Base-by-base conservation (phyloP, 192 early-diverging fungal genomes). In the Spizellomyces punctatus region DNA sequence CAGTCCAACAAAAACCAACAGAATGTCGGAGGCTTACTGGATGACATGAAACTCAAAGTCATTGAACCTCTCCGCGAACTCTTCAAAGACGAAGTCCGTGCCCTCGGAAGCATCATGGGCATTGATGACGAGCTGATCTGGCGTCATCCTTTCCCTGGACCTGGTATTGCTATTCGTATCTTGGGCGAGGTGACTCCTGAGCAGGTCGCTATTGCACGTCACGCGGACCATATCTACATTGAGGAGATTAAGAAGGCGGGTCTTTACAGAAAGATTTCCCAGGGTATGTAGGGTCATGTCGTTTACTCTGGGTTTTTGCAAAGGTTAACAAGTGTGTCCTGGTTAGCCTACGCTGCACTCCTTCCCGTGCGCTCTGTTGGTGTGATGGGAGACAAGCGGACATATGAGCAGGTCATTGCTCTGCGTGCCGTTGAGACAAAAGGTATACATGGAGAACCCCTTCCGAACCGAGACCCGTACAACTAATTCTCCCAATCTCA, bases 81-180 rank as follows among this genome's bases (percentile, higher is more conserved):
- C 50, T 99, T 99, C 88, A 99, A 99, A 88, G 85, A 99, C 81
- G 97, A 99, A 85, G 97, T 99, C 62, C 93, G 97, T 67, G 91
- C 89, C n/a, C 86, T 99, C n/a, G 97, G 95, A 70, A 80, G 86
- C 59, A 78, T 98, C 50, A 87, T 99, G 63, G 89, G 88, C 19
- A 89, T 99, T 72, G 93, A 93, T 81, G 92, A 95, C 64, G 96
- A 99, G 60, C 83, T 99, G 59, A 85, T 99, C 76, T 99, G 95
- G 95, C 92, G 97, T 66, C 97, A 99, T 78, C 97, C 97, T 36
- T 99, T 99, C 92, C 97, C 97, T 56, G 97, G 97, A 41, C 97
- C 97, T 45, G 97, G 97, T 72, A 96, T 99, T 79, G 97, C 97
- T 49, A 99, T 99, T 76, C 93, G 97, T 74, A 89, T 98, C 36